phyloP scores from a whole-genome alignment of 176 grass and related monocot species.

The Paspalum vaginatum region DNA sequence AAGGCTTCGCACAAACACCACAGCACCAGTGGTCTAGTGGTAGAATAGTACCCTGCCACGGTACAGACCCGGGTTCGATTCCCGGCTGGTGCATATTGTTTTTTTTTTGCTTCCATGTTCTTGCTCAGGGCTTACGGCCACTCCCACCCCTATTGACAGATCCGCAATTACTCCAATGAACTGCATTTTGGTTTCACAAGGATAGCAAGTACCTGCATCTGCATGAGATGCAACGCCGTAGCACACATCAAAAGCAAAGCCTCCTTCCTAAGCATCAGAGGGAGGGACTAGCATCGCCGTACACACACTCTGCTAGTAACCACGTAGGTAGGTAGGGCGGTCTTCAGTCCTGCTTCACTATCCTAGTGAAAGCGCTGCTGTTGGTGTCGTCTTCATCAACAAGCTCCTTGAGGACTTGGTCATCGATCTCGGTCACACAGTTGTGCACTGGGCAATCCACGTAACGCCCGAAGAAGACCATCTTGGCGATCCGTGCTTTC shows the following conservation, averaged over 20 bases:
- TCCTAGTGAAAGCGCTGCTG: constrained; percentile 58
- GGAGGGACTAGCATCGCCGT: too few relatives aligned
- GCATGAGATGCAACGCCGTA: too few relatives aligned
- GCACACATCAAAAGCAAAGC: too few relatives aligned
- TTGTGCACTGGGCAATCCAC: constrained; percentile 39
- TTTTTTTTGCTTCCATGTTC: background rate
- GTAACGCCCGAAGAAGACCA: constrained; percentile 67
- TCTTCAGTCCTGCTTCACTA: constrained; percentile 62
- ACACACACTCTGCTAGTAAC: too few relatives aligned
- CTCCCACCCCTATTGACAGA: too few relatives aligned
- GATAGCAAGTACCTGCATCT: too few relatives aligned
- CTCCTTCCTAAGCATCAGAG: too few relatives aligned
- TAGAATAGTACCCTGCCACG: constrained; percentile 88
- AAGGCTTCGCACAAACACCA: too few relatives aligned
- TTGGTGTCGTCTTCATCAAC: constrained; percentile 62
- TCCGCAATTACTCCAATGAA: too few relatives aligned
- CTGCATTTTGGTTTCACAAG: too few relatives aligned
- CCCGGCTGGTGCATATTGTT: constrained; percentile 46
- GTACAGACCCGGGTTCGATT: constrained; percentile 79
- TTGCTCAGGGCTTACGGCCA: too few relatives aligned
- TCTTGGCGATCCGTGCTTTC: constrained; percentile 82
- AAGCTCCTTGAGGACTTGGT: constrained; percentile 74
- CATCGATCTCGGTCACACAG: constrained; percentile 45
- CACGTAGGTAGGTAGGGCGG: too few relatives aligned
- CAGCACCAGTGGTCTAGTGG: constrained; percentile 88